A percentile compares a stretch with the other conserved stretches of the same genome.
phyloP scores from a whole-genome alignment of 345 rosid genomes.

The Sisymbrium irio region DNA sequence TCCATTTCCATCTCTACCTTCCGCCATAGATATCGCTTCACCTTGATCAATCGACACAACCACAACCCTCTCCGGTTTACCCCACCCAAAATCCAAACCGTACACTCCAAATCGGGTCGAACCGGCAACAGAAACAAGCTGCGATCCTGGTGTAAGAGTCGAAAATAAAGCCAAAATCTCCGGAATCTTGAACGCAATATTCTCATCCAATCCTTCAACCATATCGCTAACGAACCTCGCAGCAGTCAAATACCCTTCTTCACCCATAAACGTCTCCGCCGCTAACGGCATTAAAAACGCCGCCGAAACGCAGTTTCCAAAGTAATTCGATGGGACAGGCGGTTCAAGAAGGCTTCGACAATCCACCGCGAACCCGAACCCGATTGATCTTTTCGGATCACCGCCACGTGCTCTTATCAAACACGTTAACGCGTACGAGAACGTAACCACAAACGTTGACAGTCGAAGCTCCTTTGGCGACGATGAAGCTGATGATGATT shows the following conservation, averaged over 20 bases:
- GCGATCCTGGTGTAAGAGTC: neutral
- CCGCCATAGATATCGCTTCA: slow-evolving; percentile 17
- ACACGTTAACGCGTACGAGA: slow-evolving; percentile 22
- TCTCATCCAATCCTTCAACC: neutral
- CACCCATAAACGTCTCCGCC: neutral
- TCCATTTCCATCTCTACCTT: slow-evolving; percentile 24
- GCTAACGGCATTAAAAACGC: neutral
- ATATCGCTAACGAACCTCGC: neutral
- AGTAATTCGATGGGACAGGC: slow-evolving; percentile 32
- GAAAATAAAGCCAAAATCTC: neutral
- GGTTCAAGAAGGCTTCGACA: slow-evolving; percentile 35
- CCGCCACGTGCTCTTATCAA: slow-evolving; percentile 24
- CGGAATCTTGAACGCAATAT: neutral
- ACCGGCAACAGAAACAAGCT: slow-evolving; percentile 10
- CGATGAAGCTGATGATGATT: neutral
- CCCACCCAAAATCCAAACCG: slow-evolving; percentile 32
- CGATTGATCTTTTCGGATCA: neutral
- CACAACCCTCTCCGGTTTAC: slow-evolving; percentile 12
- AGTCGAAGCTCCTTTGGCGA: neutral
- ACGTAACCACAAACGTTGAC: slow-evolving; percentile 34
- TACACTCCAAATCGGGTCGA: slow-evolving; percentile 32
- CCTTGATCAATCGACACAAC: slow-evolving; percentile 15
- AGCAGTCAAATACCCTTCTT: neutral
- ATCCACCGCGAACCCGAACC: slow-evolving; percentile 26
- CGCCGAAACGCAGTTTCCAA: slow-evolving; percentile 33